Evolutionary conservation across 768 basidiomycete species (phyloP), one percentile per base, ranked within the genome.

Genomic region (Lactifluus pinguis): DNA sequence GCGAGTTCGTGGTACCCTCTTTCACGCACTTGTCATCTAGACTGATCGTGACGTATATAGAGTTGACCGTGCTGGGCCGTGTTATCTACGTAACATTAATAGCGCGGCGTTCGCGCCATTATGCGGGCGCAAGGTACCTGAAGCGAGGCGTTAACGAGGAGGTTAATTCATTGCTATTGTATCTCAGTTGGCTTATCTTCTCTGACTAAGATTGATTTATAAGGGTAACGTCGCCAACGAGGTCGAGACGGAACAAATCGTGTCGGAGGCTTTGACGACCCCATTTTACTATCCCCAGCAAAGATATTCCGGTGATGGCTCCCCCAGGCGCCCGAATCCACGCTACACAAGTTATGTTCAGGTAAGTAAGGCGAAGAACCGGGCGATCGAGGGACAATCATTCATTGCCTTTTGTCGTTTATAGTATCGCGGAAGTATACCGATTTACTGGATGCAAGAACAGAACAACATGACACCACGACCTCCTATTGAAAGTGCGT

Each of bases 221-320:
- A 47, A 97, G 93, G 97, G 97, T 3, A 92, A 95, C 69, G 95
- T 98, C 10, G 95, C 95, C 3, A 99, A 99, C 69, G 97, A 98
- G 72, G 97, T 99, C 2, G 97, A 99, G 74, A 97, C 94, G 0
- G 97, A 99, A 71, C 97, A 99, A 69, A 95, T 99, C 53, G 92
- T 95, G 0, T 89, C 87, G 8, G 94, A 95, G 69, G 88, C 90
- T 0, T 70, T 91, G 6, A 95, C 90, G 0, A 95, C 93, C 0
- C 84, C 93, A 0, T 95, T 97, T 70, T 92, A 93, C 69, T 87
- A 80, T 65, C 90, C 89, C 9, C 74, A 77, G 11, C 66, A 69
- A 6, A 72, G 75, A 36, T 67, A 70, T 49, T 44, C 74, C 75
- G 14, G 65, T 69, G 8, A 56, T 66, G 2, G 68, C 69, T 19